Evolutionary conservation across 1,139 yeast genomes (phyloP).

Genomic region (Yamadazyma songkhlaensis): DNA sequence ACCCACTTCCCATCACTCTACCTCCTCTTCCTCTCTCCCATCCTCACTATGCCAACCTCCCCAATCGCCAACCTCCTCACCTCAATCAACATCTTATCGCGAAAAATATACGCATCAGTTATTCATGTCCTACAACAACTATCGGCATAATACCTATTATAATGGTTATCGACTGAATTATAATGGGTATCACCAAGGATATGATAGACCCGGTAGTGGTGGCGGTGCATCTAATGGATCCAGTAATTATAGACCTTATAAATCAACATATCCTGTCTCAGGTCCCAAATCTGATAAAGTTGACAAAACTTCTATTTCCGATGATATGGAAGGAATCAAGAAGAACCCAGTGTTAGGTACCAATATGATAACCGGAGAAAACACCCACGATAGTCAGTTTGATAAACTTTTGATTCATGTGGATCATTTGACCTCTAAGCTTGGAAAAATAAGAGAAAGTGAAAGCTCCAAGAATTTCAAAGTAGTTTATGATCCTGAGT

Average conservation of each 20-base stretch:
- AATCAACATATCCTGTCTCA: neutral
- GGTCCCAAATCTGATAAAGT: neutral
- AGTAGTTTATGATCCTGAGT: conserved; percentile 61
- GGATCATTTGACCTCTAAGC: conserved; percentile 17
- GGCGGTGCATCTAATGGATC: too few relatives aligned
- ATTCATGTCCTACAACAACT: conserved; percentile 2
- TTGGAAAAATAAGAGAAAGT: conserved; percentile 13
- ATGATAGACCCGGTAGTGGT: too few relatives aligned
- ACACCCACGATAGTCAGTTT: conserved; percentile 30
- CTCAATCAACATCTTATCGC: too few relatives aligned
- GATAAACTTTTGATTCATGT: conserved; percentile 30
- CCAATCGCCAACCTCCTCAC: too few relatives aligned
- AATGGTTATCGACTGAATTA: conserved; percentile 1
- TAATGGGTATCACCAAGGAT: neutral
- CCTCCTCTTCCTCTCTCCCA: too few relatives aligned
- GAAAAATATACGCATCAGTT: neutral
- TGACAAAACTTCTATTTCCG: too few relatives aligned
- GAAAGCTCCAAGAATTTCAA: conserved; percentile 33
- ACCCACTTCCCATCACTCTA: too few relatives aligned
- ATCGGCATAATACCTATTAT: conserved; percentile 1
- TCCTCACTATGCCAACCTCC: too few relatives aligned
- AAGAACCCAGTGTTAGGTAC: conserved; percentile 23
- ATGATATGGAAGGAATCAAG: too few relatives aligned
- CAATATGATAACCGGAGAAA: conserved; percentile 30
- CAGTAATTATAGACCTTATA: too few relatives aligned